Conservation (phyloP, 495 filamentous ascomycete species). For the Lophium mytilinum region DNA sequence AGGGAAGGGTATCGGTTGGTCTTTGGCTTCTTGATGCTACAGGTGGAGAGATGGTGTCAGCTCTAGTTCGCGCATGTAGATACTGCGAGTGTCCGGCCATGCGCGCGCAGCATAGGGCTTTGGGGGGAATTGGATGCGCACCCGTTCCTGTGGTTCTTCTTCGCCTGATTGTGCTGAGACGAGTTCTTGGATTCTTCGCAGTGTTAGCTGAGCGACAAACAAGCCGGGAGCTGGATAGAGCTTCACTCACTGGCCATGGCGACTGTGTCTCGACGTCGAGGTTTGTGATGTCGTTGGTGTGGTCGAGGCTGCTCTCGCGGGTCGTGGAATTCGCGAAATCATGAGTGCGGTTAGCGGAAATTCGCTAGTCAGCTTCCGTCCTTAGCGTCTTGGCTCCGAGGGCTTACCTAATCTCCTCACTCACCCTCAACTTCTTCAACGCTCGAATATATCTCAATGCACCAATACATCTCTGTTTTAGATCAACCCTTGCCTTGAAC, state of each 20-base stretch:
- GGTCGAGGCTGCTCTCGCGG: background rate
- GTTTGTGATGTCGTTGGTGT: background rate
- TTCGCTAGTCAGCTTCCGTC: background rate
- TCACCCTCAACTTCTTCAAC: too few relatives aligned
- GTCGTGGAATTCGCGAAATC: background rate
- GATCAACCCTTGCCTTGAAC: too few relatives aligned
- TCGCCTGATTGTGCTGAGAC: constrained; percentile 93
- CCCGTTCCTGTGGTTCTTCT: constrained; percentile 98
- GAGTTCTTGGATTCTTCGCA: constrained; percentile 95
- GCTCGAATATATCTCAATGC: too few relatives aligned
- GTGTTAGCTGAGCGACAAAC: background rate
- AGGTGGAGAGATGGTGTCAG: constrained; percentile 5
- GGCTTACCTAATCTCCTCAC: too few relatives aligned
- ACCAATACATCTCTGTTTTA: too few relatives aligned
- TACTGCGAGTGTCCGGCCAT: background rate
- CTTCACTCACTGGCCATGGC: constrained; percentile 43
- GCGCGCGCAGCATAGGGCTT: constrained; percentile 1
- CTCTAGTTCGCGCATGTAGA: background rate
- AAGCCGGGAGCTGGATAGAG: background rate
- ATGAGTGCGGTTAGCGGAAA: background rate
- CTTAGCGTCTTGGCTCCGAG: background rate
- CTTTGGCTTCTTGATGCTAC: constrained; percentile 99
- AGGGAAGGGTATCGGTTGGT: constrained; percentile 97
- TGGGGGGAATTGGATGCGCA: constrained; percentile 40
- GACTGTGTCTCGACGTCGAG: constrained; percentile 18